A percentile compares a stretch with the other conserved stretches of the same genome.
These are phyloP conservation scores for Sugiyamaella novakii DNA, from an alignment of 1,139 yeast species.

Conservation along the genomic window DNA sequence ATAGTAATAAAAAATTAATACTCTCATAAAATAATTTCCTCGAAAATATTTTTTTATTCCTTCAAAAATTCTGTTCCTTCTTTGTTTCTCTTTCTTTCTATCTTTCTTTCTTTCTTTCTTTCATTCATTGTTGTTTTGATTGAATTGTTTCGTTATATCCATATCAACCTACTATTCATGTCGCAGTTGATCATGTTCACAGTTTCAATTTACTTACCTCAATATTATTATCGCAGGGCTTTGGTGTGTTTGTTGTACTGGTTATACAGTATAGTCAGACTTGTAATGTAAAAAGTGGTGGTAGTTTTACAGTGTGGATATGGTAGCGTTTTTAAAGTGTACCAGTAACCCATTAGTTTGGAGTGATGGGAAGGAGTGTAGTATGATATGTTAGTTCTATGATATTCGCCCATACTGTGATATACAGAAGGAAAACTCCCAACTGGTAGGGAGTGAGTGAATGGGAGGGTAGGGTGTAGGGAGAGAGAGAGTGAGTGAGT, in stretches of 20 bases:
- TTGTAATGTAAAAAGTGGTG: constrained; percentile 8
- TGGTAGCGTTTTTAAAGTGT: constrained; percentile 14
- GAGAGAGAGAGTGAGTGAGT: too few species aligned
- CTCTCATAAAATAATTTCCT: too few species aligned
- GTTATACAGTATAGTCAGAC: background rate
- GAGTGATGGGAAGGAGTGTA: background rate
- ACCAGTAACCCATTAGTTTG: background rate
- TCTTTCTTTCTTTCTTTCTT: background rate
- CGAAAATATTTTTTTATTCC: too few species aligned
- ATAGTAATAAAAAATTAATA: too few species aligned
- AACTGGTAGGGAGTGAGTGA: background rate
- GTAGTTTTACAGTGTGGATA: constrained; percentile 12
- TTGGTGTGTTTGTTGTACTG: background rate
- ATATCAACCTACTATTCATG: background rate
- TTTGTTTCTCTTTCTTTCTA: background rate
- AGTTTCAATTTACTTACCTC: constrained; percentile 6
- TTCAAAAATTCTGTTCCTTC: background rate
- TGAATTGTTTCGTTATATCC: background rate
- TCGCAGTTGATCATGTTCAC: background rate
- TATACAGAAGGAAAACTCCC: constrained; percentile 13
- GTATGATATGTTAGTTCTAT: background rate
- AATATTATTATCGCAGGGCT: constrained; percentile 13
- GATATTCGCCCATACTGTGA: constrained; percentile 15
- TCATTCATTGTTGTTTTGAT: background rate
- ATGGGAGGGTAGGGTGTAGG: too few species aligned